Percentiles rank a stretch among this genome's conserved stretches.
phyloP scores from a whole-genome alignment of 106 monocot species.

The Dendrobium nobile region DNA sequence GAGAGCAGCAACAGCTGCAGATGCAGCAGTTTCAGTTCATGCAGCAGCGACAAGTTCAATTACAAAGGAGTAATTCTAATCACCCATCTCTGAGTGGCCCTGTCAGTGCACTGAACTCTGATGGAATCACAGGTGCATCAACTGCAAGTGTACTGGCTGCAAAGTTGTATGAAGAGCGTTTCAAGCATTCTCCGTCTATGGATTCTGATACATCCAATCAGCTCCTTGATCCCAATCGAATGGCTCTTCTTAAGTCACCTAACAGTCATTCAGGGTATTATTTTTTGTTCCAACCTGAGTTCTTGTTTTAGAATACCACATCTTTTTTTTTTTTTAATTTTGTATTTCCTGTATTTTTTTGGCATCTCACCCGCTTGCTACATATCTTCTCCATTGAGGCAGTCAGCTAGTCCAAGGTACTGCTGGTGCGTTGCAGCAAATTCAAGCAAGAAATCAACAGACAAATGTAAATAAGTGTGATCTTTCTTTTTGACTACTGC shows the following conservation, averaged over 20 bases:
- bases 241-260: slow-evolving; percentile 65
- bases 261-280: slow-evolving; percentile 60
- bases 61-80: slow-evolving; percentile 31
- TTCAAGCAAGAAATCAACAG: slow-evolving; percentile 63
- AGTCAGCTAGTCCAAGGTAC: slow-evolving; percentile 68
- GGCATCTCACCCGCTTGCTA: neutral
- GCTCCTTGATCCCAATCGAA: slow-evolving; percentile 63
- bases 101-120: slow-evolving; percentile 46
- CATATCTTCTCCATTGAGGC: slow-evolving; percentile 3
- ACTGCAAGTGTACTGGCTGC: slow-evolving; percentile 67
- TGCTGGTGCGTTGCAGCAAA: slow-evolving; percentile 55
- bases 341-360: neutral
- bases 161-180: slow-evolving; percentile 70
- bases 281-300: neutral
- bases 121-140: slow-evolving; percentile 62
- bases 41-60: slow-evolving; percentile 56
- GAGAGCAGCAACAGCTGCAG: slow-evolving; percentile 69
- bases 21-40: slow-evolving; percentile 72
- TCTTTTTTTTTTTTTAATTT: slow-evolving; percentile 4
- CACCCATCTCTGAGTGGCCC: slow-evolving; percentile 57
- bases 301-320: neutral
- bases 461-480: slow-evolving; percentile 24
- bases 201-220: slow-evolving; percentile 51
- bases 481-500: neutral
- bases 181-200: slow-evolving; percentile 56